These are phyloP conservation scores for Acrasis kona DNA, from an alignment of 78 protist genomes.

Conservation along the genomic window DNA sequence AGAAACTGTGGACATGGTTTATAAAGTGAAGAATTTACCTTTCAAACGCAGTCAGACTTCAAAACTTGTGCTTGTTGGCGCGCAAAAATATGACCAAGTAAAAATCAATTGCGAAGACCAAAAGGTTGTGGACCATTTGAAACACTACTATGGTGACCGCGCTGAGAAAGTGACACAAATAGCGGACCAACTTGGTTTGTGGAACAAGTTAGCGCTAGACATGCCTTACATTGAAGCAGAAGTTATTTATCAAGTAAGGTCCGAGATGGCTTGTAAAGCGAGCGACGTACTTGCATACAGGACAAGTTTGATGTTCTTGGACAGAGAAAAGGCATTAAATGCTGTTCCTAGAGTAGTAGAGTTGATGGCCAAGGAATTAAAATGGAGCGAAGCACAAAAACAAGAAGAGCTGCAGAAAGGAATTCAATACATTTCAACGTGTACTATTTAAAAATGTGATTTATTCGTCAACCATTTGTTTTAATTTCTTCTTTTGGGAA, in stretches of 20 bases:
- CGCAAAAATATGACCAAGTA: background rate
- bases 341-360: slow-evolving; percentile 32
- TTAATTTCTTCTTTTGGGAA: background rate
- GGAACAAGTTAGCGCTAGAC: background rate
- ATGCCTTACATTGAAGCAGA: slow-evolving; percentile 62
- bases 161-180: slow-evolving; percentile 17
- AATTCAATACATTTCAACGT: slow-evolving; percentile 23
- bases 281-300: slow-evolving; percentile 68
- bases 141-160: slow-evolving; percentile 14
- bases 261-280: slow-evolving; percentile 60
- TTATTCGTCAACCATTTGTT: background rate
- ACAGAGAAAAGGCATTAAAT: slow-evolving; percentile 22
- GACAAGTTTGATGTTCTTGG: slow-evolving; percentile 78
- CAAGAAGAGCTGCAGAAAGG: slow-evolving; percentile 26
- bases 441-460: background rate
- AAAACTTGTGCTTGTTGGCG: background rate
- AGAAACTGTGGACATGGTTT: slow-evolving; percentile 54
- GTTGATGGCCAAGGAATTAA: slow-evolving; percentile 37
- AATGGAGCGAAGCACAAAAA: slow-evolving; percentile 25
- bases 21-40: background rate
- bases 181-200: background rate
- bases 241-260: slow-evolving; percentile 34
- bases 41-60: background rate
- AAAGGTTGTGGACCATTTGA: slow-evolving; percentile 28
- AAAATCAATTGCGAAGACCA: slow-evolving; percentile 1